Base-by-base conservation (phyloP, 495 filamentous ascomycete species). In the Penicillium crystallinum region DNA sequence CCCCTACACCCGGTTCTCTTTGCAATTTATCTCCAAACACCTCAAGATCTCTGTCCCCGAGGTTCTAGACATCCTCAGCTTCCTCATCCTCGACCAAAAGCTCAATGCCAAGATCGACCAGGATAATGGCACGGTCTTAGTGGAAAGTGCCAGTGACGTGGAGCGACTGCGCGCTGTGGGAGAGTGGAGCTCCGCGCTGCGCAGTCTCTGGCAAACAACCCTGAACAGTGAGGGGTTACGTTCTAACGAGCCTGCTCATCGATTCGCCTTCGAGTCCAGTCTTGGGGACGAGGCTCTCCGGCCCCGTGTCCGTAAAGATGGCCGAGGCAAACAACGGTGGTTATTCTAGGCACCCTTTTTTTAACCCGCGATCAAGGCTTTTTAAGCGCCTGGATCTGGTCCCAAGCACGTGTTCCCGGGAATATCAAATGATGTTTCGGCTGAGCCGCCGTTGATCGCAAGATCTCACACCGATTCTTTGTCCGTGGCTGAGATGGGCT, bases 41-140 rank as follows among this genome's bases (percentile, higher is more conserved):
- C 84, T 98, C 33, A 86, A 86, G 55, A 95, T 98, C 59, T 81
- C 86, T 42, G 79, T 88, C 15, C 65, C 78, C 2, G 93, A 98
- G 70, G 95, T 95, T 0, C 83, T 92, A 68, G 93, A 97, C 54
- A 97, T 98, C 46, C 70, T 97, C 14, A 85, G 90, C 48, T 95
- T 90, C 72, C 73, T 98, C 42, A 97, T 98, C 56, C 81, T 97
- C 40, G 90, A 95, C 64, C 83, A 87, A 60, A 87, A 88, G 57
- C 81, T 97, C 46, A 80, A 85, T 30, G 93, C 88, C 53, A 87
- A 87, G 66, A 93, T 98, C 66, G 87, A 98, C 67, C 90, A 97
- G 66, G 81, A 88, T 64, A 80, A 77, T 47, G 90, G 91, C 19
- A 90, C 83, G 0, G 83, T 98, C 27, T 82, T 90, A 61, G 86